Evolutionary conservation across 2,329 filamentous ascomycete species (phyloP), one percentile per base, ranked within the genome.

Genomic region (Plectosphaerella sp.): DNA sequence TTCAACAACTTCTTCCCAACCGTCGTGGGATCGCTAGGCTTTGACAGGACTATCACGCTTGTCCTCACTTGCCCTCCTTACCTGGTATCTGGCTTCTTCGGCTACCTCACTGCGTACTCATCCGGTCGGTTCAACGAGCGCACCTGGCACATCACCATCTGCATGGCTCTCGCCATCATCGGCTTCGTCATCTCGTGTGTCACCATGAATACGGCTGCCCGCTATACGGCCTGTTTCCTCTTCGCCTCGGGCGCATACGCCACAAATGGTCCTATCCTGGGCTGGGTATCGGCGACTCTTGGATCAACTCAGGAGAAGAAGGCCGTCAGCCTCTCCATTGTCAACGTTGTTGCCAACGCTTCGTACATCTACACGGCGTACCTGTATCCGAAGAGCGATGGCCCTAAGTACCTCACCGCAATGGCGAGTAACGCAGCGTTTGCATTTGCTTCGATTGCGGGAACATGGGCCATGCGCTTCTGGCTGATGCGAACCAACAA

Each of bases 11-110:
- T 63, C 54, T 65, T 61, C 52, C 58, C 64, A 1, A 68, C 67
- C 0, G 60, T 71, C 3, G 64, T 71, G 35, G 57, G 54, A 3
- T 64, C 67, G 1, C 61, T 71, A 10, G 59, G 63, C 10, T 71
- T 64, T 52, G 59, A 58, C 54, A 55, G 61, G 55, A 76, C 69
- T 2, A 62, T 72, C 51, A 74, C 65, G 8, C 59, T 78, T 10
- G 65, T 78, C 8, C 66, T 78, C 5, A 78, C 74, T 0, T 69
- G 66, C 51, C 76, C 76, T 0, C 76, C 76, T 0, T 79, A 76
- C 56, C 62, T 76, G 1, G 60, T 75, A 14, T 74, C 75, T 0
- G 72, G 69, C 4, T 67, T 68, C 22, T 68, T 70, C 12, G 72
- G 72, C 5, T 71, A 75, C 41, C 52, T 69, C 2, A 67, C 70